phyloP scores from a whole-genome alignment of 2,329 filamentous ascomycete genomes.

The Sordariomycetes sp. region DNA sequence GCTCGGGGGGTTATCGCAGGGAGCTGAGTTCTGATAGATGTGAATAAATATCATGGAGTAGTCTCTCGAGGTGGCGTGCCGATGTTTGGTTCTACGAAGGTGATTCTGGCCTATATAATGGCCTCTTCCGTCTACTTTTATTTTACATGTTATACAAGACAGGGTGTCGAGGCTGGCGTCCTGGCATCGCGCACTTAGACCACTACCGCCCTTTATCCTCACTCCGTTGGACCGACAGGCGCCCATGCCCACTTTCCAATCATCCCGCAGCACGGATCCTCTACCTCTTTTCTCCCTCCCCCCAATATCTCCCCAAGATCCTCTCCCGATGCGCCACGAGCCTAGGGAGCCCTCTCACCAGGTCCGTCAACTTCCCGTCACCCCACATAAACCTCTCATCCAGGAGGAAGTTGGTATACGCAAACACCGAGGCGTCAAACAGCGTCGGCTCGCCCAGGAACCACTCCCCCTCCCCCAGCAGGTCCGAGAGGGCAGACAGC shows the following conservation, averaged over 20 bases:
- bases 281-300: not conserved
- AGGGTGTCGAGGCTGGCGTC: not conserved
- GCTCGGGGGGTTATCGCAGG: not conserved
- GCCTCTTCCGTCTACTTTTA: too few relatives aligned
- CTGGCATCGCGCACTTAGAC: not conserved
- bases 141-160: not conserved
- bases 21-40: not conserved
- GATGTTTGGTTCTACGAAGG: not conserved
- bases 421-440: conserved; percentile 83
- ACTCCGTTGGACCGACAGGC: not conserved
- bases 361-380: conserved; percentile 43
- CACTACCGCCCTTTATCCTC: not conserved
- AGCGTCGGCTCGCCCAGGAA: conserved; percentile 50
- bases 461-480: conserved; percentile 24
- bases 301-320: conserved; percentile 15
- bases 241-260: not conserved
- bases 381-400: conserved; percentile 50
- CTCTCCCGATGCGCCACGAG: conserved; percentile 36
- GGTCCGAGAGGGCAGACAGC: conserved; percentile 27
- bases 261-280: not conserved
- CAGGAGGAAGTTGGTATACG: conserved; percentile 74
- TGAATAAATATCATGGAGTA: not conserved
- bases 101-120: not conserved
- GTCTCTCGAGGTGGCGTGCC: not conserved
- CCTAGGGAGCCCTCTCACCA: conserved; percentile 42